Evolutionary conservation across 2,329 filamentous ascomycete species (phyloP).

Genomic region (Clonostachys chloroleuca): DNA sequence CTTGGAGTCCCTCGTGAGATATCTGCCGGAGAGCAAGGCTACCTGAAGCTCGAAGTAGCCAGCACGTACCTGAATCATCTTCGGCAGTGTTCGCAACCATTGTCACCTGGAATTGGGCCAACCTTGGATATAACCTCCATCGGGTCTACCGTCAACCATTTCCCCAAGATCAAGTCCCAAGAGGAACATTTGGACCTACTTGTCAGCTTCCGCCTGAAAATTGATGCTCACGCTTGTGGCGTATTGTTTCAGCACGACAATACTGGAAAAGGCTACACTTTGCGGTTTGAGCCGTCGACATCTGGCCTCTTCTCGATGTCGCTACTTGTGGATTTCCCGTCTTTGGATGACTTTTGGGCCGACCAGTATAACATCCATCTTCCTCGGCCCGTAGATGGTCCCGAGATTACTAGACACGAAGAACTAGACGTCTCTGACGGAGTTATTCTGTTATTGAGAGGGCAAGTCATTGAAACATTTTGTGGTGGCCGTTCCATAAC

Average conservation of each 20-base stretch:
- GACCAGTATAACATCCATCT: conserved; percentile 24
- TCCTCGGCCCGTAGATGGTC: conserved; percentile 22
- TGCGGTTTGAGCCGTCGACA: conserved; percentile 13
- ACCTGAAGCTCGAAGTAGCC: conserved; percentile 15
- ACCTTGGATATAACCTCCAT: conserved; percentile 11
- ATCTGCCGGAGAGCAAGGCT: conserved; percentile 15
- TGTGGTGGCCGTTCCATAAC: conserved; percentile 19
- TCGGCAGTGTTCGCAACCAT: neutral
- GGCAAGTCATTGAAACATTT: conserved; percentile 18
- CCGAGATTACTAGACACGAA: conserved; percentile 24
- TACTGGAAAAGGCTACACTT: conserved; percentile 14
- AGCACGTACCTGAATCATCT: conserved; percentile 8
- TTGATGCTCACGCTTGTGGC: conserved; percentile 18
- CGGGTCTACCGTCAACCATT: conserved; percentile 14
- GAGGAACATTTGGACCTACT: conserved; percentile 11
- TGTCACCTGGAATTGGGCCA: conserved; percentile 4
- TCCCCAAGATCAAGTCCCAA: conserved; percentile 11
- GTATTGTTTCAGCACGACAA: conserved; percentile 18
- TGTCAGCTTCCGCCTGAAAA: conserved; percentile 13
- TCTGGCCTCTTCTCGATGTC: conserved; percentile 15
- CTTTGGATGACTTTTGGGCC: conserved; percentile 30
- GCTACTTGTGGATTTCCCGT: conserved; percentile 20
- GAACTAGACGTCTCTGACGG: conserved; percentile 14
- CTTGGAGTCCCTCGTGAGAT: conserved; percentile 21
- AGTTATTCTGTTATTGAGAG: conserved; percentile 14